Base-by-base conservation (phyloP, 139 green algal genomes). In the Auxenochlorella protothecoides region DNA sequence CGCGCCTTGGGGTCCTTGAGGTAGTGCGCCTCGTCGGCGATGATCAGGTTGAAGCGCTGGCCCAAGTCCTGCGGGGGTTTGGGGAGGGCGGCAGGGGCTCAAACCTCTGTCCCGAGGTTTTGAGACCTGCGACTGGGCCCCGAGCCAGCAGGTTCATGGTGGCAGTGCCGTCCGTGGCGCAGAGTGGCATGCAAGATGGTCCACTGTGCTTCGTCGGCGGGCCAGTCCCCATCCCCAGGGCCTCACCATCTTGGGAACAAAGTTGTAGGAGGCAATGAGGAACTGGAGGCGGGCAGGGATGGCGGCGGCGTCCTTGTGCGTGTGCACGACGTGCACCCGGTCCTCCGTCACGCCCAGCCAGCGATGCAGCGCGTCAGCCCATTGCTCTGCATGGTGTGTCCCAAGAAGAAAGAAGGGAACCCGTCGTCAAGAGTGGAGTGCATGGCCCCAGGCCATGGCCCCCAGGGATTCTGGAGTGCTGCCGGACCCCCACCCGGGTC, bases 251-350 rank as follows among this genome's bases (percentile, higher is more conserved):
- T 90, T 82, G 53, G 75, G 71, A 69, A 96, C 73, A 88, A 97
- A 97, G 63, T 96, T 86, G 71, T 94, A 97, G 7, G 78, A 90
- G 2, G 85, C 89, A 69, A 97, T 90, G 2, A 83, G 73, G 13
- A 92, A 83, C 7, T 77, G 44, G 3, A 73, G 14, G 52, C 68
- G 61, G 15, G n/a, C 9, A 3, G 61, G 61, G n/a, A 73, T 68
- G 10, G 51, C 8, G 4, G 63, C 27, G 3, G 66, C 74, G 56
- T 81, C 76, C 66, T 80, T 79, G 53, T 63, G 60, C 11, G 5
- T 72, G 72, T 80, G 59, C 16, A 85, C 68, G 3, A 89, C 70
- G 55, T 78, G 79, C 44, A 90, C 68, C 3, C 71, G 52, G 56
- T 81, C 73, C 11, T 84, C 80, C 1, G 71, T 74, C 15, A 87